Percentiles rank a stretch among this genome's conserved stretches.
phyloP scores from a whole-genome alignment of 2,329 filamentous ascomycete genomes.

The Pseudopyrenochaeta lycopersici region DNA sequence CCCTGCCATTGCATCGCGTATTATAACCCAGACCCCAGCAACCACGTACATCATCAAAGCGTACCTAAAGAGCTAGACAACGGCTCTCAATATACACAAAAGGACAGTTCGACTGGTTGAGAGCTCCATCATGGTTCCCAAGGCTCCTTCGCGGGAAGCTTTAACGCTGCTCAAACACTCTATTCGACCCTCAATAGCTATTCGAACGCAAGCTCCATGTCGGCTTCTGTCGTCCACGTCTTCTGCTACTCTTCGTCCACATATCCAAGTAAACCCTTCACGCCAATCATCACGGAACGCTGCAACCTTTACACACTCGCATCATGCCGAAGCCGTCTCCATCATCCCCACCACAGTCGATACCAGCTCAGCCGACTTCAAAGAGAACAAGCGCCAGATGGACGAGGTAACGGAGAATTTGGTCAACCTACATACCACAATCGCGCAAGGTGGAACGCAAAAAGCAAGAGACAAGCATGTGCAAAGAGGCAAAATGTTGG shows the following conservation, averaged over 20 bases:
- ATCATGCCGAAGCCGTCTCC: conserved; percentile 85
- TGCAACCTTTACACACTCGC: conserved; percentile 80
- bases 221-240: conserved; percentile 23
- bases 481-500: conserved; percentile 90
- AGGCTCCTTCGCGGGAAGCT: conserved; percentile 47
- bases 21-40: background rate
- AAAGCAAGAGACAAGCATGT: conserved; percentile 90
- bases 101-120: background rate
- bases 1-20: background rate
- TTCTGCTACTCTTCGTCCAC: conserved; percentile 23
- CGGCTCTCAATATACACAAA: background rate
- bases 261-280: conserved; percentile 17
- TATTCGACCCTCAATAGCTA: conserved; percentile 32
- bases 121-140: conserved; percentile 35
- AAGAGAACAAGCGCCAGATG: conserved; percentile 83
- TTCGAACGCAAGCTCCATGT: conserved; percentile 34
- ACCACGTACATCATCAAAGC: background rate
- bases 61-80: background rate
- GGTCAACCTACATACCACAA: conserved; percentile 73
- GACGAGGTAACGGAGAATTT: conserved; percentile 74
- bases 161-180: conserved; percentile 44
- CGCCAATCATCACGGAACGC: conserved; percentile 49
- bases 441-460: conserved; percentile 78
- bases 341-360: conserved; percentile 80
- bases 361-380: conserved; percentile 77